These are phyloP conservation scores for Calonectria hawksworthii DNA, from an alignment of 2,329 filamentous ascomycete species.

Conservation along the genomic window DNA sequence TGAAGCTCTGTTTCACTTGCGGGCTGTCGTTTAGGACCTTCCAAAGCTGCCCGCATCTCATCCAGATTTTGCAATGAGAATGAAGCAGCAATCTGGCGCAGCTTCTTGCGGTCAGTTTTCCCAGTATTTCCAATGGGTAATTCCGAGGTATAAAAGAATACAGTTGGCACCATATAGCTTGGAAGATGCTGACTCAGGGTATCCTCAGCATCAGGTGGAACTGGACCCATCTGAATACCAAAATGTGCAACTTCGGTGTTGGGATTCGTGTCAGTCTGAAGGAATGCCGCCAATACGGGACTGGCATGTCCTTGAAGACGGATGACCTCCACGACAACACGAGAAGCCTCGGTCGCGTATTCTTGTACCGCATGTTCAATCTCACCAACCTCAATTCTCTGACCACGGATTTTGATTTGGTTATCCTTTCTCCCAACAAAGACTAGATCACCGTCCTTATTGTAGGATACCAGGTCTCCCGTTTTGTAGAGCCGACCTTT, in stretches of 20 bases:
- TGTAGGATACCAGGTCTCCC: conserved; percentile 61
- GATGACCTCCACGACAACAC: conserved; percentile 25
- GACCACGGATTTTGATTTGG: conserved; percentile 72
- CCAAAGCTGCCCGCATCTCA: conserved; percentile 37
- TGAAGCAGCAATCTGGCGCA: conserved; percentile 23
- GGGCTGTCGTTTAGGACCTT: conserved; percentile 17
- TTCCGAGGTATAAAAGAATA: conserved; percentile 24
- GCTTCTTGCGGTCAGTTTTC: conserved; percentile 31
- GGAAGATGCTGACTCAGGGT: conserved; percentile 25
- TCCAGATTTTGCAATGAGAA: conserved; percentile 53
- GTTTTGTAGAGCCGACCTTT: conserved; percentile 56
- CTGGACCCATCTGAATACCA: background rate
- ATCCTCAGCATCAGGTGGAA: background rate
- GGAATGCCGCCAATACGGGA: background rate
- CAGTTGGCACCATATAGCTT: conserved; percentile 36
- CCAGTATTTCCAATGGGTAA: conserved; percentile 33
- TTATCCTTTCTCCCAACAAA: conserved; percentile 68
- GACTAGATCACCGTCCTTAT: conserved; percentile 54
- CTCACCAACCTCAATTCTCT: conserved; percentile 63
- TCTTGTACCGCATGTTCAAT: conserved; percentile 36
- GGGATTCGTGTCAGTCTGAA: background rate
- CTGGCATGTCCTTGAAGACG: background rate
- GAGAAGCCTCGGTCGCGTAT: background rate
- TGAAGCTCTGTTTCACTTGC: conserved; percentile 27
- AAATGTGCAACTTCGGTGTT: no score